Conservation (phyloP, 352 stramenopile genomes). For the Halophytophthora polymorphica region DNA sequence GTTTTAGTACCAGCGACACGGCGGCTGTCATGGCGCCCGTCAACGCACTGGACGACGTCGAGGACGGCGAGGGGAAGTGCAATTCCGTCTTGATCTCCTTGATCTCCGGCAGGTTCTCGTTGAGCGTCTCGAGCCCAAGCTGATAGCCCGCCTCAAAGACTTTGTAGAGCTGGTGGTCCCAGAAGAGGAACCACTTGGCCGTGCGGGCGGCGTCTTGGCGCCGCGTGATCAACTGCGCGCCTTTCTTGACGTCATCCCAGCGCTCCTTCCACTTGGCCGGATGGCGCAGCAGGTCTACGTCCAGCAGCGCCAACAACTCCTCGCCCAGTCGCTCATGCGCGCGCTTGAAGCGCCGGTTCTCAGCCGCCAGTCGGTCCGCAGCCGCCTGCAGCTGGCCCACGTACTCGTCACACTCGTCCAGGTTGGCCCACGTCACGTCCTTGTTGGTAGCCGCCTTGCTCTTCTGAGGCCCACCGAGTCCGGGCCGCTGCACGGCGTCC, state of each 20-base stretch:
- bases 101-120: conserved; percentile 91
- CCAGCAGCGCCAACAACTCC: conserved; percentile 81
- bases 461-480: conserved; percentile 38
- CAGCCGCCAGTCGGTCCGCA: conserved; percentile 81
- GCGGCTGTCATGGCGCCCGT: conserved; percentile 5
- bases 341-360: conserved; percentile 91
- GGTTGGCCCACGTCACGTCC: conserved; percentile 89
- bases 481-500: conserved; percentile 66
- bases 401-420: conserved; percentile 91
- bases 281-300: conserved; percentile 88
- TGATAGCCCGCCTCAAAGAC: conserved; percentile 92
- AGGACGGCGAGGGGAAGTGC: conserved; percentile 42
- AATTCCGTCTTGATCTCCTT: conserved; percentile 83
- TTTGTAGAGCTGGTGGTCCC: conserved; percentile 96
- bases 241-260: conserved; percentile 80
- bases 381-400: conserved; percentile 90
- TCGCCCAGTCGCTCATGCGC: conserved; percentile 81
- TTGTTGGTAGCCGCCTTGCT: conserved; percentile 43
- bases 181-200: conserved; percentile 90
- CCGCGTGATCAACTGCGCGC: conserved; percentile 58
- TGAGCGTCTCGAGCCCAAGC: conserved; percentile 92
- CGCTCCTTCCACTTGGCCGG: conserved; percentile 86
- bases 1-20: conserved; percentile 80
- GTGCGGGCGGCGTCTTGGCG: conserved; percentile 84
- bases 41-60: neutral